Evolutionary conservation across 805 yeast species (phyloP), one percentile per base, ranked within the genome.

Genomic region (Kodamaea sagamina): DNA sequence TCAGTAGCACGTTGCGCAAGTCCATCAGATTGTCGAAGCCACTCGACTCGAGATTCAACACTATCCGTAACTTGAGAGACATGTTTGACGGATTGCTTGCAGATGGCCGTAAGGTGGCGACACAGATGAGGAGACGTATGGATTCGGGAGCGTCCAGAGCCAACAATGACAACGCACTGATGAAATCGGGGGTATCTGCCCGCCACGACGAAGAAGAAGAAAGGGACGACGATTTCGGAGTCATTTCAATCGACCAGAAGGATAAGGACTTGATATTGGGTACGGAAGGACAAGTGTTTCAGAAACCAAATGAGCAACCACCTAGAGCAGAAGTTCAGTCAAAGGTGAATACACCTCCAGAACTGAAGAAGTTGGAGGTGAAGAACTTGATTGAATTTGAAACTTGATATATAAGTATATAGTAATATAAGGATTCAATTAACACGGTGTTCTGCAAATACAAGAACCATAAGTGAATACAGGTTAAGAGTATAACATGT

Each of bases 41-140:
- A 27, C 71, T 77, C 35, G 75, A 61, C 31, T 64, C 70, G 28
- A 68, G 71, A 27, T 69, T 71, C 36, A 75, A 72, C 52, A 67
- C 73, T 28, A 78, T 77, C 44, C 67, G 79, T 35, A 84, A 84
- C 22, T 66, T 93, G 46, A 75, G 96, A 44, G 92, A 87, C 43
- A 84, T 93, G 80, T 87, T 92, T 66, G 95, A 89, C 61, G 92
- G 93, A 8, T 74, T 93, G 45, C 75, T 92, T 47, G 93, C 95
- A 0, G 97, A 93, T 65, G 97, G 98, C 4, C 75, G 88, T 59
- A 79, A 92, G 44, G 95, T 92, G 10, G 98, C 98, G 1, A 81
- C 78, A 41, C 90, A 89, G 57, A 95, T 93, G 3, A 81, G 92
- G 51, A 82, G 85, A 51, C 82, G 96, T 50, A 89, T 89, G 77